Evolutionary conservation across 495 filamentous ascomycete species (phyloP).

Genomic region (Daldinia childiae): DNA sequence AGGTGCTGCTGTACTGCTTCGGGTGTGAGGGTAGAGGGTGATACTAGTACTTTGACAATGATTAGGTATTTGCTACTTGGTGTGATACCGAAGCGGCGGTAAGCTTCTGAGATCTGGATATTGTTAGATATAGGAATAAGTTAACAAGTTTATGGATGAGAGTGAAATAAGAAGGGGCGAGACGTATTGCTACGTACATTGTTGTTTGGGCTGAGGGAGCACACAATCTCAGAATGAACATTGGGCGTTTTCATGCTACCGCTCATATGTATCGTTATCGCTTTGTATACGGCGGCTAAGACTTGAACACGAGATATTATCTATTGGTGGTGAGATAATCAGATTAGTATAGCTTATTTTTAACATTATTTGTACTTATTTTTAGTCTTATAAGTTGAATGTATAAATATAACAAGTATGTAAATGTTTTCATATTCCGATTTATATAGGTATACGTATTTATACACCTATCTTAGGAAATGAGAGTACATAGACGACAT

Average conservation of each 20-base stretch:
- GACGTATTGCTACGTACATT: constrained; percentile 66
- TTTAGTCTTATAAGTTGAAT: too few species aligned
- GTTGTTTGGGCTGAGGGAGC: constrained; percentile 81
- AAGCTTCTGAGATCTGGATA: constrained; percentile 84
- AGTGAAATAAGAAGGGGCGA: background rate
- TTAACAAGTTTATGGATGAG: too few species aligned
- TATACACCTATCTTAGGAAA: too few species aligned
- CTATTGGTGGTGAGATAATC: constrained; percentile 48
- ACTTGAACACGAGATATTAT: constrained; percentile 72
- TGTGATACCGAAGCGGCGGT: constrained; percentile 83
- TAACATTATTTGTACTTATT: too few species aligned
- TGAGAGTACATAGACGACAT: too few species aligned
- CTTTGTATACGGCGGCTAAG: constrained; percentile 80
- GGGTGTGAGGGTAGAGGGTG: constrained; percentile 48
- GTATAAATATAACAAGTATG: too few species aligned
- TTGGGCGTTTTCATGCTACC: constrained; percentile 78
- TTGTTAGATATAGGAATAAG: background rate
- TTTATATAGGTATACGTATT: too few species aligned
- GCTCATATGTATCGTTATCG: constrained; percentile 69
- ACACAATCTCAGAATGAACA: constrained; percentile 93
- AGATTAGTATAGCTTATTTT: too few species aligned
- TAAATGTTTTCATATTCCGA: background rate
- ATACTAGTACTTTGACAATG: constrained; percentile 73
- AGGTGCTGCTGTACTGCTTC: constrained; percentile 72
- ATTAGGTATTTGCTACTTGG: constrained; percentile 74